Evolutionary conservation across 176 grass and related monocot genomes (phyloP).

Genomic region (Chloris gayana): DNA sequence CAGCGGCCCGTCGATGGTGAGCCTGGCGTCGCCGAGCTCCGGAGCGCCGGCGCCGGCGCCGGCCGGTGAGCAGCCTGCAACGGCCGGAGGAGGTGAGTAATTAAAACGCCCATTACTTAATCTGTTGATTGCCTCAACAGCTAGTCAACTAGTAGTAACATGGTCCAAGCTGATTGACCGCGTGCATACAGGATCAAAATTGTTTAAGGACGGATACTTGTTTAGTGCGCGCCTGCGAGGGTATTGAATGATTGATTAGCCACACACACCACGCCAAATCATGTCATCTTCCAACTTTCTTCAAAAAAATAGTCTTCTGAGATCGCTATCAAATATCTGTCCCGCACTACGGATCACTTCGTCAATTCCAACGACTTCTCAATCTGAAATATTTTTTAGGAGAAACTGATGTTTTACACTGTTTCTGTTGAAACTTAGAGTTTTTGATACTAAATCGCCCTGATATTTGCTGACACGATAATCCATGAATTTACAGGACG

Average conservation of each 20-base stretch:
- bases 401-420: not conserved
- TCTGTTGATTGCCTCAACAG: not conserved
- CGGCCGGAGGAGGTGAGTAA: constrained; percentile 27
- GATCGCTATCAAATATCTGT: not conserved
- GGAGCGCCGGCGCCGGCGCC: constrained; percentile 8
- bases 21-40: not conserved
- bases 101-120: not conserved
- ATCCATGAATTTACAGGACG: constrained; percentile 26
- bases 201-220: not conserved
- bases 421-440: too few relatives aligned
- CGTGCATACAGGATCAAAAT: not conserved
- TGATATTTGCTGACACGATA: not conserved
- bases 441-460: not conserved
- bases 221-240: not conserved
- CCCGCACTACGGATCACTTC: not conserved
- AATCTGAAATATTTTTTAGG: not conserved
- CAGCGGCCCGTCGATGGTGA: constrained; percentile 11
- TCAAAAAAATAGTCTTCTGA: not conserved
- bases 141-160: not conserved
- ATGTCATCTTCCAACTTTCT: not conserved
- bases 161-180: not conserved
- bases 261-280: too few relatives aligned
- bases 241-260: not conserved
- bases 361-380: not conserved
- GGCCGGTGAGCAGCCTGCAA: not conserved